These are phyloP conservation scores for Mortierella sp. DNA, from an alignment of 371 early-diverging fungal species.

Conservation along the genomic window DNA sequence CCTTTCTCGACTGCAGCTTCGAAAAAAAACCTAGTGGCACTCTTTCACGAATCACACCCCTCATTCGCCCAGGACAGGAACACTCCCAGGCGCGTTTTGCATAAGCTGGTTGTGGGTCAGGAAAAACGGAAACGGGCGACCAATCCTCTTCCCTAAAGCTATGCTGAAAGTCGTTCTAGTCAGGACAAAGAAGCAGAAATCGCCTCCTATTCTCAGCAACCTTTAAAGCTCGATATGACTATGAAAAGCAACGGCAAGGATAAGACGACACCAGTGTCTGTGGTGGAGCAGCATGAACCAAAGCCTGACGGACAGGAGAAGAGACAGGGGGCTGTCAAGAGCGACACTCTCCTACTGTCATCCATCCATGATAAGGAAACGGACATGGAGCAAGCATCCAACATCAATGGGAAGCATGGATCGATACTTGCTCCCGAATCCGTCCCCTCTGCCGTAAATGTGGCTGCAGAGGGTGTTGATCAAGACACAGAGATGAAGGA, in stretches of 20 bases:
- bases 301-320: slow-evolving; percentile 1
- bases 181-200: slow-evolving; percentile 18
- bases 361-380: slow-evolving; percentile 1
- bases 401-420: slow-evolving; percentile 2
- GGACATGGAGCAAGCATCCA: neutral
- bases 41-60: too few relatives aligned
- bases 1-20: too few relatives aligned
- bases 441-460: neutral
- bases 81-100: too few relatives aligned
- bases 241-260: slow-evolving; percentile 33
- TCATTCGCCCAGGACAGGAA: too few relatives aligned
- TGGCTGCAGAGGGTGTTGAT: slow-evolving; percentile 1
- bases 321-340: neutral
- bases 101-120: too few relatives aligned
- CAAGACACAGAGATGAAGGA: slow-evolving; percentile 32
- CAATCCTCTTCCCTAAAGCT: slow-evolving; percentile 2
- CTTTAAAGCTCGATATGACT: neutral
- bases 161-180: slow-evolving; percentile 15
- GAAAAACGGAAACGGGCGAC: too few relatives aligned
- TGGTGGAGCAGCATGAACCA: neutral
- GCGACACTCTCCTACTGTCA: neutral
- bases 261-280: slow-evolving; percentile 2
- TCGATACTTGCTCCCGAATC: neutral
- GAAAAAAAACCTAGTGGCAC: too few relatives aligned
- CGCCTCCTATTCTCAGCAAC: slow-evolving; percentile 6